Evolutionary conservation across 129 eudicot species (phyloP).

Genomic region (Deinandra increscens): DNA sequence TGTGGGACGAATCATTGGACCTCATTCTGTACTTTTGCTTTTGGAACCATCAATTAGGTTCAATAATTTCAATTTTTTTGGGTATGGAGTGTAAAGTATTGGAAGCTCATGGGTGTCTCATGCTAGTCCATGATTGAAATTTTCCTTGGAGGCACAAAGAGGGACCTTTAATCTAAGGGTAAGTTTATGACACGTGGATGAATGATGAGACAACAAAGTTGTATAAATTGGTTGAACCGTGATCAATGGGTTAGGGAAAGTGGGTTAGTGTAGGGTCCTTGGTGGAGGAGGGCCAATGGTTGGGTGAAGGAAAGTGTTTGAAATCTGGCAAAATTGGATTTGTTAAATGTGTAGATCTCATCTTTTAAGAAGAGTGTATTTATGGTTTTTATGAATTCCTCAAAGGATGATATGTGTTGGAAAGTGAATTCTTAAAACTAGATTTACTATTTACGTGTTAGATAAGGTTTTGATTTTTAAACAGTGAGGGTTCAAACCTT

Average conservation of each 20-base stretch:
- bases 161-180: conserved; percentile 29
- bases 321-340: conserved; percentile 24
- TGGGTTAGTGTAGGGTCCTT: conserved; percentile 32
- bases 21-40: conserved; percentile 55
- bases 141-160: conserved; percentile 36
- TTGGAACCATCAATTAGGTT: conserved; percentile 65
- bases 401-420: conserved; percentile 63
- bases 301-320: conserved; percentile 21
- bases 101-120: conserved; percentile 60
- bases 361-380: conserved; percentile 36
- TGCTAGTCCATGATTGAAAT: conserved; percentile 42
- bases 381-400: conserved; percentile 45
- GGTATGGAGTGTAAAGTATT: conserved; percentile 40
- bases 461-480: too few species aligned
- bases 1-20: conserved; percentile 49
- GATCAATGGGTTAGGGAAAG: conserved; percentile 30
- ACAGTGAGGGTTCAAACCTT: too few species aligned
- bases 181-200: conserved; percentile 32
- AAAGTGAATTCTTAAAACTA: too few species aligned
- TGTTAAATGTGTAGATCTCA: conserved; percentile 17
- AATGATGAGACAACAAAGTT: conserved; percentile 39
- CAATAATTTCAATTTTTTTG: conserved; percentile 14
- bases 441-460: too few species aligned
- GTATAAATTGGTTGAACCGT: conserved; percentile 23
- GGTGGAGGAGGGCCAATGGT: conserved; percentile 22